Evolutionary conservation across 495 filamentous ascomycete genomes (phyloP), one percentile per base, ranked within the genome.

Genomic region (Podospora australis): DNA sequence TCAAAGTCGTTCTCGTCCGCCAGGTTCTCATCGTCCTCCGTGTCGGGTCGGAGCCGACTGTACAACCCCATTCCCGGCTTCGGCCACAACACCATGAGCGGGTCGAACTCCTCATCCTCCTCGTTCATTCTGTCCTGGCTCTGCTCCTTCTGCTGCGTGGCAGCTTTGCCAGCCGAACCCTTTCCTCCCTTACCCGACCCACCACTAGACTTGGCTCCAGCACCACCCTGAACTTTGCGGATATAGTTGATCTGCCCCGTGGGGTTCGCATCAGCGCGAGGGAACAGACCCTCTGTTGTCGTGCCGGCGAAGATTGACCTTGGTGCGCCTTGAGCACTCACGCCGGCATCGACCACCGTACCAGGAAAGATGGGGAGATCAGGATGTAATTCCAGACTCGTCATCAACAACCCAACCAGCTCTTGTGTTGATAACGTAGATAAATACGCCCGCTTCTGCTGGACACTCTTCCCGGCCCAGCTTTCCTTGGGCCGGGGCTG

Each of bases 71-170:
- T 77, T 2, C 84, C 86, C 11, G 80, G 67, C 54, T 78, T 77
- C 1, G 86, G 84, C 69, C 87, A 87, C 7, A 81, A 66, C 17
- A 80, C 71, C 34, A 78, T 78, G 4, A 73, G 56, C 13, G 72
- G 67, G 22, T 75, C 72, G 44, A 48, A 44, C 36, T 66, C 59
- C 25, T 64, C 63, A 4, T 55, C 53, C 2, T 53, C 59, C 2
- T 56, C 50, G 0, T 42, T 8, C 19, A 16, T 26, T 38, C 42
- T 30, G 17, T 53, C 55, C 32, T 54, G 47, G 25, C 48, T 57
- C 8, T 50, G 56, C 48, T 59, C 58, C 32, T 50, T 49, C 39
- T 35, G 30, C n/a, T n/a, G n/a, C n/a, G n/a, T n/a, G n/a, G n/a
- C n/a, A 29, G 46, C 50, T 26, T 48, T 49, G 9, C 45, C 35